Evolutionary conservation across 768 basidiomycete species (phyloP), one percentile per base, ranked within the genome.

Genomic region (Lentinula guzmanii): DNA sequence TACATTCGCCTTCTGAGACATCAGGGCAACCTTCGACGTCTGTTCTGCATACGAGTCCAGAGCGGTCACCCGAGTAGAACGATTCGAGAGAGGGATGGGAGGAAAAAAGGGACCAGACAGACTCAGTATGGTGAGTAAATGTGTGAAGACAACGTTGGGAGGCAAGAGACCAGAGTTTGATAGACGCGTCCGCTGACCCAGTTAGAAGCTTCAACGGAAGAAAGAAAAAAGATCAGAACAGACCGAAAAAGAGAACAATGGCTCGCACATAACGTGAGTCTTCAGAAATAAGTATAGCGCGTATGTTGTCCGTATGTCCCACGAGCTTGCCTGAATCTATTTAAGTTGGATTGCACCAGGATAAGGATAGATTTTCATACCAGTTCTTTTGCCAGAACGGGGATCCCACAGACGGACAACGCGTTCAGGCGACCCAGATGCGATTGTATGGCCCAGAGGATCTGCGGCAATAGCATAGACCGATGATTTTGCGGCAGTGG

Each of bases 221-320:
- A 67, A 65, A 24, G 24, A 24, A 24, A 24, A 52, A 64, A 60
- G 4, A 55, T 51, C 15, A 41, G 35, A 24, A 11, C 35, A 11
- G 51, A 21, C 2, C 18, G 33, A 16, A 60, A 9, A 43, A 51
- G 11, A 61, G 50, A 46, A 21, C 37, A 59, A 42, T 15, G 56
- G 28, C 48, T 1, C 93, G 72, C 70, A 95, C 93, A 72, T 93
- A 94, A 84, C 84, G 84, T 24, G 92, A 87, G 71, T 98, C 95
- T 33, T 95, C 93, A 5, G 91, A 92, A 1, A 98, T 80, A 21
- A 95, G 72, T 48, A 98, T 89, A 4, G 93, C 86, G 8, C 96
- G 83, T 62, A 99, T 95, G 67, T 98, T 98, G 72, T 99, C 97
- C 0, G 96, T 96, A 71, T 99, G 96, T 0, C 96, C 96, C 6